Base-by-base conservation (phyloP, 129 eudicot species). In the Chrysanthemum makinoi region DNA sequence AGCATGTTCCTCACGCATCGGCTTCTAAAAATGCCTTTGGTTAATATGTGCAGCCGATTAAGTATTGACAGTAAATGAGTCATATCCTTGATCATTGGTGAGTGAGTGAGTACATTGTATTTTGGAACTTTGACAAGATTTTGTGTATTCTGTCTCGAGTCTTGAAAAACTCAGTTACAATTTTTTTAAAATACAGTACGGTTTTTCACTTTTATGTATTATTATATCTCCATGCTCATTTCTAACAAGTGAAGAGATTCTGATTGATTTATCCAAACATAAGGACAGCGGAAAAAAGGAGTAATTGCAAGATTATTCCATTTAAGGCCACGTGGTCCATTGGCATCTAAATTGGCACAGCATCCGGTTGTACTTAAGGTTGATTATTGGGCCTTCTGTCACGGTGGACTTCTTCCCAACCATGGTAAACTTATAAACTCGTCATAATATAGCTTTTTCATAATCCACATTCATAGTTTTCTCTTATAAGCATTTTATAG, bases 231-330 rank as follows among this genome's bases (percentile, higher is more conserved):
- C 12, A 16, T 43, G 1, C 70, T 54, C 51, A 26, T 72, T 74
- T 75, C 76, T 58, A 54, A 65, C 52, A 46, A 10, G 66, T 75
- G 50, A 52, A 50, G 35, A 64, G 46, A 69, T 77, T 69, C 86
- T 83, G 77, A 86, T 80, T 77, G 58, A 65, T 50, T 79, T 65
- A 71, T 83, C 69, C 69, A 84, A 74, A 68, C 72, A 87, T 88
- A 89, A 94, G 98, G 91, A 90, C 98, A 94, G 98, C 78, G 87
- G 68, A n/a, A 97, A 94, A 80, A 89, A 88, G 98, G 98, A 60
- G 95, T 89, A 62, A 87, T 87, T 80, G 87, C 98, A 54, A 85
- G 98, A 77, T 89, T 97, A n/a, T 65, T 83, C 62, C 93, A 89
- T 52, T 82, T 94, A 62, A 84, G 96, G 81, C 93, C 96, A 20